Base-by-base conservation (phyloP, 2,329 filamentous ascomycete genomes). In the Ceratocystis lukuohia region DNA sequence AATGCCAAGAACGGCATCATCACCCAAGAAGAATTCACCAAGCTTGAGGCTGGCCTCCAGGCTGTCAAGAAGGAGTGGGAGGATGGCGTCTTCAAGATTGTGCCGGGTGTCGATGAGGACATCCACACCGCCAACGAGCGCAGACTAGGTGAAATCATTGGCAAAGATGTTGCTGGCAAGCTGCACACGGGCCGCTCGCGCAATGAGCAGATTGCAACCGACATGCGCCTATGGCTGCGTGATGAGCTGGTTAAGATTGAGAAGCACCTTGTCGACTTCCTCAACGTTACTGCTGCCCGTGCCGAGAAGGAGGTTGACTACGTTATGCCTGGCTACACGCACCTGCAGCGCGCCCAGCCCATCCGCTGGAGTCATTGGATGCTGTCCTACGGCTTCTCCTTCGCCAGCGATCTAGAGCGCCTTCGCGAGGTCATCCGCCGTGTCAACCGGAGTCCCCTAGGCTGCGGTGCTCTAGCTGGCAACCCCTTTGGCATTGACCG, bases 201-300 rank as follows among this genome's bases (percentile, higher is more conserved):
- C 71, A 96, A 96, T 73, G 91, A 96, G 77, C 91, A 96, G 77
- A 85, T 96, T 66, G 91, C 87, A 61, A 92, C 88, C 25, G 91
- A 96, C 72, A 93, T 96, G 88, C 86, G 91, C 69, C 79, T 96
- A 74, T 96, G 91, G 91, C 77, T 96, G 69, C 82, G 90, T 56
- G 86, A 92, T 70, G 82, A 88, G 77, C 78, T 96, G 67, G 81
- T 81, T 66, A 79, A 80, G 69, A 84, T 96, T 64, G 89, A 95
- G 71, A 74, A 71, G 45, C 84, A 86, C 71, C 80, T 96, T 3
- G 79, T 84, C 56, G 81, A 84, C 65, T 82, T 96, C 70, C 78
- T 96, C 50, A 79, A 83, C 71, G 87, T 91, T 61, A 83, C 86
- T 15, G 81, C 85, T 45, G 77, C 79, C 61, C 83, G 89, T 33